Percentiles rank a stretch among this genome's conserved stretches.
Evolutionary conservation across 345 rosid genomes (phyloP).

Genomic region (Luvunga scandens): DNA sequence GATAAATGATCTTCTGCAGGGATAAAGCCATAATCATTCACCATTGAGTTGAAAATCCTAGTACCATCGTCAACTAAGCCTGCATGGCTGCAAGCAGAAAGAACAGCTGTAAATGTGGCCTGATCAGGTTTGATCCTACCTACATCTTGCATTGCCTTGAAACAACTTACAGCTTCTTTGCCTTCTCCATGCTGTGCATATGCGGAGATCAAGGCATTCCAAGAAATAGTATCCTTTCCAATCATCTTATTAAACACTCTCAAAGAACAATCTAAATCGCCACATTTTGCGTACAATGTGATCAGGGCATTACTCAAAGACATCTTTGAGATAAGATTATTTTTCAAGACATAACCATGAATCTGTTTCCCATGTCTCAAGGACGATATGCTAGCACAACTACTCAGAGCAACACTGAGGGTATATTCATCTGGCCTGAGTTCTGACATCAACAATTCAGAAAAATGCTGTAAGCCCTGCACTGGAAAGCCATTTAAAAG

Average conservation of each 20-base stretch:
- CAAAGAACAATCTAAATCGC: slow-evolving; percentile 45
- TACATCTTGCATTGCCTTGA: slow-evolving; percentile 44
- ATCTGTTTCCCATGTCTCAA: slow-evolving; percentile 53
- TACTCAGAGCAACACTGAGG: slow-evolving; percentile 47
- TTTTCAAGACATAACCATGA: slow-evolving; percentile 51
- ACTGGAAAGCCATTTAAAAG: slow-evolving; percentile 44
- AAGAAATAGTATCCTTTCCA: slow-evolving; percentile 54
- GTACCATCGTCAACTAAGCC: slow-evolving; percentile 62
- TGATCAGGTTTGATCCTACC: slow-evolving; percentile 42
- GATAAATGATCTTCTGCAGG: slow-evolving; percentile 66
- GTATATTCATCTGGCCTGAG: slow-evolving; percentile 54
- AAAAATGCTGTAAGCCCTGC: slow-evolving; percentile 44
- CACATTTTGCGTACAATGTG: slow-evolving; percentile 71
- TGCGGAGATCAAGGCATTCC: slow-evolving; percentile 75
- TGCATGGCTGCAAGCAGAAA: slow-evolving; percentile 79
- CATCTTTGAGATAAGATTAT: slow-evolving; percentile 30
- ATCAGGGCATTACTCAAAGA: slow-evolving; percentile 60
- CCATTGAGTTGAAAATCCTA: slow-evolving; percentile 52
- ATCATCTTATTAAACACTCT: slow-evolving; percentile 47
- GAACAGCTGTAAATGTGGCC: slow-evolving; percentile 58
- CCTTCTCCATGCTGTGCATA: slow-evolving; percentile 74
- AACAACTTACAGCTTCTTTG: slow-evolving; percentile 46
- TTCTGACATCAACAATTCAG: slow-evolving; percentile 43
- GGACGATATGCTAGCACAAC: slow-evolving; percentile 48
- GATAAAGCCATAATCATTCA: slow-evolving; percentile 31